Base-by-base conservation (phyloP, 805 yeast species). In the Candida cerambycidarum region DNA sequence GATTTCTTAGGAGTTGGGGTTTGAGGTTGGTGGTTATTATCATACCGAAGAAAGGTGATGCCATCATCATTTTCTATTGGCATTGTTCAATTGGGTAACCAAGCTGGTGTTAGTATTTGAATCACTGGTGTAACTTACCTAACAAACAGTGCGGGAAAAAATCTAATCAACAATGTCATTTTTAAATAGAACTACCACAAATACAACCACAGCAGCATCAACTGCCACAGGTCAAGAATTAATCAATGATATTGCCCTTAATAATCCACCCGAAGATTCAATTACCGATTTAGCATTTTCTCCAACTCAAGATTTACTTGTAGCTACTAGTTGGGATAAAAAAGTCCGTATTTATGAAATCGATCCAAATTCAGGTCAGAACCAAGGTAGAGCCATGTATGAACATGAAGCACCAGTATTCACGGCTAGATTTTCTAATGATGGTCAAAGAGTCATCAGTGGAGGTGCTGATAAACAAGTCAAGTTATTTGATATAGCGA, bases 251-350 rank as follows among this genome's bases (percentile, higher is more conserved):
- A 75, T 84, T 43, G 70, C 79, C 28, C 72, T 89, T 30, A 76
- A 79, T 47, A 84, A 85, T 55, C 87, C 92, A 3, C 96, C 97
- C n/a, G 95, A 87, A 48, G 99, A 93, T 61, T 83, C 96, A 2
- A 76, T 93, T 13, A 76, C 90, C 3, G 95, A 87, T 53, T 61
- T 93, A 43, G 72, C 89, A 14, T 93, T 92, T 65, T 86, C 96
- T 10, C 88, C 98, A 12, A 85, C 76, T 51, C 92, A 85, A 14
- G 96, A 93, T 51, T 72, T 80, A 45, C 62, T 93, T 46, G 79
- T 95, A 3, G 93, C 81, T 3, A 78, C 95, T 13, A 83, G 95
- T 13, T 93, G 99, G 99, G 99, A 93, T 65, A 86, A 85, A 55
- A 89, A 89, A 59, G 97, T 89, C 32, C 77, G 98, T 47, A 83